These are phyloP conservation scores for Russula dissimulans DNA, from an alignment of 768 basidiomycete genomes.

Conservation along the genomic window DNA sequence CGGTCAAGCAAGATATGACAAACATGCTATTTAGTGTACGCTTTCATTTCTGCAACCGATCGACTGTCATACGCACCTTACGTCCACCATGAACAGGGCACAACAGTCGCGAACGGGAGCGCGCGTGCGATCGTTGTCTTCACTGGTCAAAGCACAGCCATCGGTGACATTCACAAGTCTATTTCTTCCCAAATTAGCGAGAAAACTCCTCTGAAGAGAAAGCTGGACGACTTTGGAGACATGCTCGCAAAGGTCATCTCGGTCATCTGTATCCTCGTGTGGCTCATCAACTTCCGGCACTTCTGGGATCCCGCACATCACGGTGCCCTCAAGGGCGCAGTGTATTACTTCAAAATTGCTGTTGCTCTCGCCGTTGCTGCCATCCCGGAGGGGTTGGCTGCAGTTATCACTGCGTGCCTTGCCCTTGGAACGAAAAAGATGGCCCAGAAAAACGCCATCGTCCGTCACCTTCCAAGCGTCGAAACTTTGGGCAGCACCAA, in stretches of 20 bases:
- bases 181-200: slow-evolving; percentile 89
- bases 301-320: slow-evolving; percentile 94
- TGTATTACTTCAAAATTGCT: slow-evolving; percentile 99
- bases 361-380: slow-evolving; percentile 98
- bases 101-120: slow-evolving; percentile 90
- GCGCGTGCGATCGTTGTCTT: slow-evolving; percentile 81
- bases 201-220: slow-evolving; percentile 95
- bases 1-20: slow-evolving; percentile 97
- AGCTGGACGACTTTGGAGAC: slow-evolving; percentile 97
- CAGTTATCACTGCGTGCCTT: slow-evolving; percentile 94
- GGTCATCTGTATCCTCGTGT: slow-evolving; percentile 94
- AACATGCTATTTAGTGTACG: slow-evolving; percentile 91
- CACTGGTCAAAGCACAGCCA: slow-evolving; percentile 82
- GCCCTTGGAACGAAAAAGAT: slow-evolving; percentile 98
- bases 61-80: neutral
- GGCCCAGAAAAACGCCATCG: slow-evolving; percentile 98
- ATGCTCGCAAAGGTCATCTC: slow-evolving; percentile 96
- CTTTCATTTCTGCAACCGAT: neutral
- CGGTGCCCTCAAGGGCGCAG: slow-evolving; percentile 82
- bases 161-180: slow-evolving; percentile 95
- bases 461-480: slow-evolving; percentile 90
- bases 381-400: slow-evolving; percentile 96
- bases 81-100: slow-evolving; percentile 47
- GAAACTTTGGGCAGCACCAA: slow-evolving; percentile 98
- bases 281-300: slow-evolving; percentile 94